A percentile compares a stretch with the other conserved stretches of the same genome.
phyloP scores from a whole-genome alignment of 2,329 filamentous ascomycete species.

The Diaporthe sp. region DNA sequence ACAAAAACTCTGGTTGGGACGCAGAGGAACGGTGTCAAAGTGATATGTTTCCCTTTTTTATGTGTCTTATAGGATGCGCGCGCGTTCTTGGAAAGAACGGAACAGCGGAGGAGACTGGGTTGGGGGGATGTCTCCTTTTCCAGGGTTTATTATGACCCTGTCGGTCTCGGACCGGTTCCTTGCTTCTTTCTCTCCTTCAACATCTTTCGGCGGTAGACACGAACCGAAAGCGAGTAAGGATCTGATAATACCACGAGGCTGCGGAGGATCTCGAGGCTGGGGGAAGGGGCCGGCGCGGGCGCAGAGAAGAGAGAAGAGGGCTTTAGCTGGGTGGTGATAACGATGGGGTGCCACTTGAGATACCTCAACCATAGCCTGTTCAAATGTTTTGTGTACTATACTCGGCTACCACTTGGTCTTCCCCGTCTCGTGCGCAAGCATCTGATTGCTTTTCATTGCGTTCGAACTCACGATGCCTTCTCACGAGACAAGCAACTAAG shows the following conservation, averaged over 20 bases:
- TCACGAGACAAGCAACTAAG: not conserved
- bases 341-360: conserved; percentile 34
- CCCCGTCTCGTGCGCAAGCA: conserved; percentile 9
- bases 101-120: conserved; percentile 37
- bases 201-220: conserved; percentile 41
- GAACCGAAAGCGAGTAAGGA: conserved; percentile 32
- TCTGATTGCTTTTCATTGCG: not conserved
- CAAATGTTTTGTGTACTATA: conserved; percentile 36
- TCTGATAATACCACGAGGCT: conserved; percentile 33
- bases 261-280: not conserved
- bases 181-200: conserved; percentile 37
- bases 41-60: conserved; percentile 31
- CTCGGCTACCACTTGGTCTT: conserved; percentile 23
- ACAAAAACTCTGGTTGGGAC: conserved; percentile 30
- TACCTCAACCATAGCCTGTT: conserved; percentile 38
- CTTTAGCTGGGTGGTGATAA: conserved; percentile 30
- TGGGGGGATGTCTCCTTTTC: conserved; percentile 44
- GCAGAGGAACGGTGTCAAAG: conserved; percentile 28
- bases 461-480: not conserved
- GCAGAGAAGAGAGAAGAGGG: conserved; percentile 6
- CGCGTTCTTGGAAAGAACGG: conserved; percentile 33
- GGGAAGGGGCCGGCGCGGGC: not conserved
- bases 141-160: conserved; percentile 39
- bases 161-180: conserved; percentile 34
- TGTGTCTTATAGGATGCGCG: conserved; percentile 35